These are phyloP conservation scores for Pyrenophora graminea DNA, from an alignment of 2,329 filamentous ascomycete species.

Conservation along the genomic window DNA sequence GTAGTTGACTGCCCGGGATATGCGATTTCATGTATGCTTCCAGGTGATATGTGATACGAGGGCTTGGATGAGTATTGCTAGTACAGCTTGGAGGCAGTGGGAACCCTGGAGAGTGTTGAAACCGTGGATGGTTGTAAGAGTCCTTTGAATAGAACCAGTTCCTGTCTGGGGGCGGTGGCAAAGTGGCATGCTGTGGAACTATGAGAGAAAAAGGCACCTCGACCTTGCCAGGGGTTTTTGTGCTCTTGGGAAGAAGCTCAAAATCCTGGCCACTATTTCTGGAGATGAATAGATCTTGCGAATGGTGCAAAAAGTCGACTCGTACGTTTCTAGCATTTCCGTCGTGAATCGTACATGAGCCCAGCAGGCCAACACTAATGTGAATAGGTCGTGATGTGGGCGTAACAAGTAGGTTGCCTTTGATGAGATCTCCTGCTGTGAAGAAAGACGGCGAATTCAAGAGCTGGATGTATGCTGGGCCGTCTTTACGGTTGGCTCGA, in stretches of 20 bases:
- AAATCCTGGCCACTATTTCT: conserved; percentile 22
- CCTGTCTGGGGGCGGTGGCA: conserved; percentile 17
- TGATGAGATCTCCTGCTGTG: conserved; percentile 27
- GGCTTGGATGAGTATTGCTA: not conserved
- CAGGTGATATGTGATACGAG: conserved; percentile 24
- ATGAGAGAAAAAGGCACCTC: conserved; percentile 34
- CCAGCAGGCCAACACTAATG: conserved; percentile 23
- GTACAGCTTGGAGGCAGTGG: conserved; percentile 23
- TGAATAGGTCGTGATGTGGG: conserved; percentile 24
- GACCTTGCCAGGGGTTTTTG: conserved; percentile 23
- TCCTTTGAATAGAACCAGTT: conserved; percentile 23
- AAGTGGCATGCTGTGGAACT: conserved; percentile 26
- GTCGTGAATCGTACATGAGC: conserved; percentile 17
- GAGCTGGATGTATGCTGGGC: conserved; percentile 23
- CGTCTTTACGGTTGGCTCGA: conserved; percentile 18
- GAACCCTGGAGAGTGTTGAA: conserved; percentile 33
- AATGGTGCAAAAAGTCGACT: conserved; percentile 23
- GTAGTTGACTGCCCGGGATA: conserved; percentile 1
- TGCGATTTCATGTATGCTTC: conserved; percentile 18
- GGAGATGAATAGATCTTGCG: conserved; percentile 26
- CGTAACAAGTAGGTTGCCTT: conserved; percentile 26
- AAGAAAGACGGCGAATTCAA: conserved; percentile 18
- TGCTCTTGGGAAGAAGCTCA: conserved; percentile 27
- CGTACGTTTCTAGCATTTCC: conserved; percentile 15
- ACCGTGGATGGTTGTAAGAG: conserved; percentile 25